phyloP scores from a whole-genome alignment of 2,329 filamentous ascomycete genomes.

The Xylariomycetidae sp. region DNA sequence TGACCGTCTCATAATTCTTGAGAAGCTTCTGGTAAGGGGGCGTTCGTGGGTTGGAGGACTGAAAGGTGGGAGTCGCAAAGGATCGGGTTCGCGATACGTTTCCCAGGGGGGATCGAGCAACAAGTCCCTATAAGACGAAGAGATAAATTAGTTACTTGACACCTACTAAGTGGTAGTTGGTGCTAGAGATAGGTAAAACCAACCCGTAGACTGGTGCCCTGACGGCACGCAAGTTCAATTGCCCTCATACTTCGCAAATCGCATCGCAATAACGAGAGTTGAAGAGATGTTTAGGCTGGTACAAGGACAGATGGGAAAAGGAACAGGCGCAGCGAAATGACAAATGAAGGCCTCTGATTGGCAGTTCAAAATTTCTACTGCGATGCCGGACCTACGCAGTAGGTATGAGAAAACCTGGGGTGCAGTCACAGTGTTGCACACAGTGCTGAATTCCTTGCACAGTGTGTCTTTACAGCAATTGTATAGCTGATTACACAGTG shows the following conservation, averaged over 20 bases:
- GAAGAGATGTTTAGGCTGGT: too few relatives aligned
- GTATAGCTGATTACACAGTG: too few relatives aligned
- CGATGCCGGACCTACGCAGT: too few relatives aligned
- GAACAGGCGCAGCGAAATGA: too few relatives aligned
- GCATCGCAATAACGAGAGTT: too few relatives aligned
- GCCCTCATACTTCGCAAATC: slow-evolving; percentile 26
- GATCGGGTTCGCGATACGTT: slow-evolving; percentile 20
- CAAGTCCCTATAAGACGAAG: slow-evolving; percentile 17
- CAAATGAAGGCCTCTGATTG: too few relatives aligned
- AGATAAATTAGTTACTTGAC: slow-evolving; percentile 4
- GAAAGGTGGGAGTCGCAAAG: slow-evolving; percentile 29
- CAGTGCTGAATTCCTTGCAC: too few relatives aligned
- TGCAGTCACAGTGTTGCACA: too few relatives aligned
- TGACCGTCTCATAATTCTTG: slow-evolving; percentile 56
- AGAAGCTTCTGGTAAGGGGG: slow-evolving; percentile 67
- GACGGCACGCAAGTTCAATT: slow-evolving; percentile 26
- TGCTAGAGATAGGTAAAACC: slow-evolving; percentile 4
- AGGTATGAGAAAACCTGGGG: too few relatives aligned
- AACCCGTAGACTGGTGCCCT: slow-evolving; percentile 26
- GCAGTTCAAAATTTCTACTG: too few relatives aligned
- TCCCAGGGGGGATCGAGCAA: slow-evolving; percentile 17
- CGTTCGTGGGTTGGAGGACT: slow-evolving; percentile 43
- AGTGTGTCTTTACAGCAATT: too few relatives aligned
- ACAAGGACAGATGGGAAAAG: too few relatives aligned
- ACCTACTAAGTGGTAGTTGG: neutral